phyloP scores from a whole-genome alignment of 768 basidiomycete genomes.

The Suillus bovinus region DNA sequence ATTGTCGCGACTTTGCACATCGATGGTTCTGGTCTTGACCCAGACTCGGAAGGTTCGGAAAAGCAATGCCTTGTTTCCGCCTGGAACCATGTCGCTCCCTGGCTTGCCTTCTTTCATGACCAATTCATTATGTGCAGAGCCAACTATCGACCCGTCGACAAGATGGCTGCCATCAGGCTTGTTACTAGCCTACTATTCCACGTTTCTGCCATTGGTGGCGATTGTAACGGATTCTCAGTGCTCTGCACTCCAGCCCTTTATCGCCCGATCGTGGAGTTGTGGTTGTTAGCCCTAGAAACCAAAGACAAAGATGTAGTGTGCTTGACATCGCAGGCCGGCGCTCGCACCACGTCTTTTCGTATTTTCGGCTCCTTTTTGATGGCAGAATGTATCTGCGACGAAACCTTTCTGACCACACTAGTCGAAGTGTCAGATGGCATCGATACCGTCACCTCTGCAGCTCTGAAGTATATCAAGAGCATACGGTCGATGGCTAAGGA shows the following conservation, averaged over 20 bases:
- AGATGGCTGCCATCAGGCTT: neutral
- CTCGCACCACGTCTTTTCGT: neutral
- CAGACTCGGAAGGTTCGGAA: no score
- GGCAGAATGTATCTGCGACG: neutral
- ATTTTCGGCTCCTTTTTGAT: no score
- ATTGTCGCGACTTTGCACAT: neutral
- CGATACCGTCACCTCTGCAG: neutral
- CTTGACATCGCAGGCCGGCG: no score
- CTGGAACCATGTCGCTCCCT: neutral
- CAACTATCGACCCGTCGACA: neutral
- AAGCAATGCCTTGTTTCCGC: neutral
- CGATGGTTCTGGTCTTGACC: neutral
- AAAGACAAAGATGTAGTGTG: neutral
- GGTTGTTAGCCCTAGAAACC: neutral
- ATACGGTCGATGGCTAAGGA: neutral
- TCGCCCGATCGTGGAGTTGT: neutral
- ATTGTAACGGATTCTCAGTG: no score
- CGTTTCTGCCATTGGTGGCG: no score
- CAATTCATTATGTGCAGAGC: neutral
- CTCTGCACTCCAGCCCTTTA: neutral
- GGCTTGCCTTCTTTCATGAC: neutral
- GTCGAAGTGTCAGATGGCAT: neutral
- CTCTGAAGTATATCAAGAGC: neutral
- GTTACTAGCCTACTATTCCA: neutral
- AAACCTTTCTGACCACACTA: neutral